Evolutionary conservation across 2,329 filamentous ascomycete genomes (phyloP), one percentile per base, ranked within the genome.

Genomic region (Chaetomiaceae sp.): DNA sequence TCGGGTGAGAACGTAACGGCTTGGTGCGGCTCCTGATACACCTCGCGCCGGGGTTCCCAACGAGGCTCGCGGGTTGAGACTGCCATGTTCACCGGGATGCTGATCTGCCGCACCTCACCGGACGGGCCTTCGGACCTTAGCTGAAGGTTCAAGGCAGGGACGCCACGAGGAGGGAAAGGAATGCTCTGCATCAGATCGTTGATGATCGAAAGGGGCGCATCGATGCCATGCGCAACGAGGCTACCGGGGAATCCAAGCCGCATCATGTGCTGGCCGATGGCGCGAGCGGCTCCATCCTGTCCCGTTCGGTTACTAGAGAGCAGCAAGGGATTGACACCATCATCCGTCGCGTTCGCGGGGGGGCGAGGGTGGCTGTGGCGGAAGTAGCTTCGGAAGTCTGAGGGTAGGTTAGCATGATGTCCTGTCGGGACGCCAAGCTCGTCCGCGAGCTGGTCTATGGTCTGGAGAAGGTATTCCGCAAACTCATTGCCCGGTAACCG

Each of bases 251-350:
- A 66, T 29, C 76, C 74, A 22, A 80, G 64, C 6, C 83, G 81
- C 50, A 87, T 72, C 44, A 80, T 73, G 47, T 75, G 70, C 27
- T 79, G 66, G 33, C 75, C 71, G 36, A 71, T 69, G 40, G 73
- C 71, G 44, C 80, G 79, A 47, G 79, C 75, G 8, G 75, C 64
- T 31, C 65, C 65, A 17, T 83, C 78, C 52, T 73, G 72, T 22
- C 66, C 68, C 23, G 70, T 63, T 20, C 73, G 71, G 44, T 66
- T 70, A 42, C 71, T 69, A 52, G 89, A 85, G 59, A 91, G 87
- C 50, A 97, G 81, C 12, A 97, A 77, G 39, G 92, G 92, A 65
- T 97, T 96, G 20, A 84, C 78, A 3, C 90, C 91, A 66, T 96
- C 91, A 59, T 96, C 90, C 31, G 80, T 78, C 25, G 77, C 77